phyloP scores from a whole-genome alignment of 345 rosid genomes.

The Cardamine resedifolia region DNA sequence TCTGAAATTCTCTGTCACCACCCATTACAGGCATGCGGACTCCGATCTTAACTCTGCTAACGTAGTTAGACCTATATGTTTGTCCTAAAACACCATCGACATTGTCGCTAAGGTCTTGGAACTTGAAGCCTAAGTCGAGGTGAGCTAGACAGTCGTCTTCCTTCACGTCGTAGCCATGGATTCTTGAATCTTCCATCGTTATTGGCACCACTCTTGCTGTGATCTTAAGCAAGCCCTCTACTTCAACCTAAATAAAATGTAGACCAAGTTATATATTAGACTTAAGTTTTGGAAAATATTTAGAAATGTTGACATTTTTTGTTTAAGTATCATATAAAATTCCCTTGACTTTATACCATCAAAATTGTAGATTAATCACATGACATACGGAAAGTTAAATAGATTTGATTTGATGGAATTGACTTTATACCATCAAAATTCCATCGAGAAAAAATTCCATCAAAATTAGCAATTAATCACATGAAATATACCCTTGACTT shows the following conservation, averaged over 20 bases:
- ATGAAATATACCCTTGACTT: too few relatives aligned
- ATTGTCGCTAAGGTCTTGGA: conserved; percentile 45
- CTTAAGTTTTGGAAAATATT: background rate
- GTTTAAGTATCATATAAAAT: background rate
- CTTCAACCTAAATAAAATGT: conserved; percentile 31
- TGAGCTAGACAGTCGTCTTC: conserved; percentile 69
- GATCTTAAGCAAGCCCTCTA: conserved; percentile 45
- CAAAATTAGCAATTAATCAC: too few relatives aligned
- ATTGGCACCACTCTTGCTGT: conserved; percentile 57
- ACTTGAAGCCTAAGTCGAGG: conserved; percentile 64
- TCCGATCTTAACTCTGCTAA: conserved; percentile 57
- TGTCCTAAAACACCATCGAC: conserved; percentile 65
- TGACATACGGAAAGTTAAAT: too few relatives aligned
- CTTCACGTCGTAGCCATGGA: conserved; percentile 55
- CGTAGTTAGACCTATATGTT: conserved; percentile 52
- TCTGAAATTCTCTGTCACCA: conserved; percentile 52
- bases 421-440: too few relatives aligned
- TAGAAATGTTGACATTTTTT: background rate
- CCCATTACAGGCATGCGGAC: conserved; percentile 67
- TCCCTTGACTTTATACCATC: too few relatives aligned
- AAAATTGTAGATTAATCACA: too few relatives aligned
- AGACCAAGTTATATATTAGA: background rate
- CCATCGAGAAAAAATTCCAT: too few relatives aligned
- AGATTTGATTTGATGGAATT: too few relatives aligned
- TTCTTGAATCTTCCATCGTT: conserved; percentile 53